Percentiles rank a stretch among this genome's conserved stretches.
Conservation (phyloP, 176 grass and related monocot genomes). For the bread wheat (Triticum aestivum) region DNA sequence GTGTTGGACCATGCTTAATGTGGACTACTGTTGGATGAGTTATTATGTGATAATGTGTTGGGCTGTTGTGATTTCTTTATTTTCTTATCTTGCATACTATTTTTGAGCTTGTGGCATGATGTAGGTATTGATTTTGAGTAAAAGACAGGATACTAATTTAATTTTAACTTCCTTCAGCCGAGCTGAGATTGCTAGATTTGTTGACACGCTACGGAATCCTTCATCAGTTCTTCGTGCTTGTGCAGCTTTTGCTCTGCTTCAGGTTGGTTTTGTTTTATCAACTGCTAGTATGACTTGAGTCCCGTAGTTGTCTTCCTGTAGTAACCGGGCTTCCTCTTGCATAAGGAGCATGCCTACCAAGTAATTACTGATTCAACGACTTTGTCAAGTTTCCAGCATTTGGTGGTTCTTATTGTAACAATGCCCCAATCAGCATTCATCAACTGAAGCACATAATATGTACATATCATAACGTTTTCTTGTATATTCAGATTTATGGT, state of each 20-base stretch:
- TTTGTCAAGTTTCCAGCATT: background rate
- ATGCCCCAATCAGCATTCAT: no score
- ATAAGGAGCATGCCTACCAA: background rate
- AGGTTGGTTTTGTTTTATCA: slow-evolving; percentile 55
- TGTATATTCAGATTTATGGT: background rate
- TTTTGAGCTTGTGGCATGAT: background rate
- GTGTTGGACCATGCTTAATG: background rate
- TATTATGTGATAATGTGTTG: background rate
- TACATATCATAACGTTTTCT: no score
- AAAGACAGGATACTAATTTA: slow-evolving; percentile 22
- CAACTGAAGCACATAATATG: no score
- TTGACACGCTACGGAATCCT: slow-evolving; percentile 82
- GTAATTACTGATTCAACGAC: background rate
- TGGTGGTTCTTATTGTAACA: background rate
- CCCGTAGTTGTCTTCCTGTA: background rate
- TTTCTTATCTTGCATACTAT: slow-evolving; percentile 16
- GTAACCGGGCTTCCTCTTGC: background rate
- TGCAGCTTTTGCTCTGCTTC: slow-evolving; percentile 99
- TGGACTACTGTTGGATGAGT: background rate
- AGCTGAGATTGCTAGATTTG: slow-evolving; percentile 91
- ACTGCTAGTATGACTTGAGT: background rate
- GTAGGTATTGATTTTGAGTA: slow-evolving; percentile 8
- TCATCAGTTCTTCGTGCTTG: slow-evolving; percentile 85
- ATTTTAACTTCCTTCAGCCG: slow-evolving; percentile 50
- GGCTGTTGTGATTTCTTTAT: background rate